Percentiles rank a stretch among this genome's conserved stretches.
phyloP scores from a whole-genome alignment of 192 early-diverging fungal genomes.

The Backusella psychrophila region DNA sequence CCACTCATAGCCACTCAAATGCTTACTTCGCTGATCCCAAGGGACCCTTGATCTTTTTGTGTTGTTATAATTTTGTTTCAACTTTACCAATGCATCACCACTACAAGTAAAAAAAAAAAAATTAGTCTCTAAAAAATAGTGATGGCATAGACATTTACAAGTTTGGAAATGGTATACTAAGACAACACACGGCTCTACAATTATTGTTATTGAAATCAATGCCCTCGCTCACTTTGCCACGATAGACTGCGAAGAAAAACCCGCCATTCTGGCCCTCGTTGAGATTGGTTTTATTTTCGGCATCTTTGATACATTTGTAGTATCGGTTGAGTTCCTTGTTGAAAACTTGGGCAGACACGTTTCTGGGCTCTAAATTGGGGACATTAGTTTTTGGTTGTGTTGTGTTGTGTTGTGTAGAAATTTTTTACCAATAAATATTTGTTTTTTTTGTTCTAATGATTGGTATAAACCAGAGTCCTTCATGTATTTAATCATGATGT shows the following conservation, averaged over 20 bases:
- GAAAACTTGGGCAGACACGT: neutral
- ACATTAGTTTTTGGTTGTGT: no score
- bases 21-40: neutral
- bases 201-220: constrained; percentile 70
- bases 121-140: neutral
- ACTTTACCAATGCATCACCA: constrained; percentile 52
- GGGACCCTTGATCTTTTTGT: neutral
- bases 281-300: neutral
- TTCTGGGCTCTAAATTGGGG: neutral
- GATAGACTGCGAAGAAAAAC: constrained; percentile 64
- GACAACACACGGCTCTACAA: constrained; percentile 61
- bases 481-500: neutral
- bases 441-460: constrained; percentile 1
- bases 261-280: constrained; percentile 40
- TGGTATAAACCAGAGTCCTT: constrained; percentile 29
- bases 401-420: neutral
- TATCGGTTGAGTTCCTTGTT: neutral
- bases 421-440: constrained; percentile 7
- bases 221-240: constrained; percentile 75
- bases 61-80: constrained; percentile 43
- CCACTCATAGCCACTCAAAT: constrained; percentile 19
- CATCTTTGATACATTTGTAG: constrained; percentile 6
- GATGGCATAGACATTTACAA: neutral
- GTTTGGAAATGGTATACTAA: constrained; percentile 61
- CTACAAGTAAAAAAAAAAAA: constrained; percentile 5